Base-by-base conservation (phyloP, 805 yeast species). In the Metschnikowia colocasiae region DNA sequence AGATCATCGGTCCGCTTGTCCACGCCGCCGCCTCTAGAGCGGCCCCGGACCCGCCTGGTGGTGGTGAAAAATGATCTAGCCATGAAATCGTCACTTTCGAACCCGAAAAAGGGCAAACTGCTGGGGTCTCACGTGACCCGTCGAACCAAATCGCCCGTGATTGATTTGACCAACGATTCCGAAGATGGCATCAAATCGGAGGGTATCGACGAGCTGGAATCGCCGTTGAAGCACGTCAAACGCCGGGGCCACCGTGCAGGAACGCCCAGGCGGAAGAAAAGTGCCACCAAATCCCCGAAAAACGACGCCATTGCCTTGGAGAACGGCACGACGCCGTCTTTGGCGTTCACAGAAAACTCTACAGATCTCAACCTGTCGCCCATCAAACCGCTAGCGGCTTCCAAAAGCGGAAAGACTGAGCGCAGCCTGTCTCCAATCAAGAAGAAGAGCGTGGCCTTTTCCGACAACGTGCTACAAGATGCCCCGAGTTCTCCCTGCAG, bases 401-500 rank as follows among this genome's bases (percentile, higher is more conserved):
- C 26, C 26, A 18, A 33, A 33, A 33, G n/a, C 23, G 15, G 36
- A 9, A 19, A 18, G 15, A 18, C 4, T 7, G 18, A 35, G 13
- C 25, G 26, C 6, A 22, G 18, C 6, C 26, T 35, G 26, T 35
- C 38, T 2, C 38, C 38, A 3, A 20, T n/a, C 27, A 50, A 48
- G 32, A 59, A 59, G 51, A 71, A 69, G 41, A 48, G 59, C 3
- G 77, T 73, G 29, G 68, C 69, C 18, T 73, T 72, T 51, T 71
- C 76, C 8, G 76, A 71, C 40, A 68, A 60, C 40, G 51, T 71
- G 22, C 60, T 60, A 1, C 58, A 62, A 3, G 71, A 69, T 29
- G 45, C 56, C 5, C 68, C 71, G 5, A 53, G 59, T 38, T 58
- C 69, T 2, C 72, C 73, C 3, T 29, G 42, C 18, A 23, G 20